A percentile compares a stretch with the other conserved stretches of the same genome.
Evolutionary conservation across 306 rosid species (phyloP).

Genomic region (Fragaria vesca): DNA sequence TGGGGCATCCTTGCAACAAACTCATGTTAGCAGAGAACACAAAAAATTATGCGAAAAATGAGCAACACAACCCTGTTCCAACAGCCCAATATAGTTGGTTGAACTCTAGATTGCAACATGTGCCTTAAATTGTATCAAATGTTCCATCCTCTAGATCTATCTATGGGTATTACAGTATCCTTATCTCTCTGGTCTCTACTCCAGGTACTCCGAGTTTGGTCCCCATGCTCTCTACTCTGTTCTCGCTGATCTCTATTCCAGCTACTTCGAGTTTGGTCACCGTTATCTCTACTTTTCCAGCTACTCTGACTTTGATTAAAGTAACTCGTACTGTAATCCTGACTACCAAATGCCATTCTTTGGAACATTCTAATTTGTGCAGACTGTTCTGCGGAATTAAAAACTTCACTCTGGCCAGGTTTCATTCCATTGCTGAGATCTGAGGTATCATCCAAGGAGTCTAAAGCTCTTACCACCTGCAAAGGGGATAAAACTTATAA

Average conservation of each 20-base stretch:
- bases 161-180: constrained; percentile 36
- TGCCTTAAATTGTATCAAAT: constrained; percentile 31
- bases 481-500: not conserved
- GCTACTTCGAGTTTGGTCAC: constrained; percentile 50
- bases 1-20: constrained; percentile 28
- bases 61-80: constrained; percentile 17
- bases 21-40: constrained; percentile 28
- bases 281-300: constrained; percentile 47
- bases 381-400: constrained; percentile 64
- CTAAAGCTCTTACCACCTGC: constrained; percentile 92
- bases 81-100: not conserved
- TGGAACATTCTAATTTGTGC: constrained; percentile 83
- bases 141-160: constrained; percentile 59
- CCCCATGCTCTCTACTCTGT: constrained; percentile 39
- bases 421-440: constrained; percentile 87
- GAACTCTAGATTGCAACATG: constrained; percentile 13
- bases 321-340: constrained; percentile 54
- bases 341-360: constrained; percentile 88
- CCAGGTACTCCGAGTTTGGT: constrained; percentile 57
- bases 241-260: constrained; percentile 41
- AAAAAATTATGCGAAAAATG: not conserved
- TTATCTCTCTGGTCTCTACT: constrained; percentile 39
- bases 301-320: constrained; percentile 63
- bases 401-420: constrained; percentile 84
- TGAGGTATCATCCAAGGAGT: constrained; percentile 58